Percentiles rank a stretch among this genome's conserved stretches.
phyloP scores from a whole-genome alignment of 2,329 filamentous ascomycete species.

The Aspergillus pseudotamarii region DNA sequence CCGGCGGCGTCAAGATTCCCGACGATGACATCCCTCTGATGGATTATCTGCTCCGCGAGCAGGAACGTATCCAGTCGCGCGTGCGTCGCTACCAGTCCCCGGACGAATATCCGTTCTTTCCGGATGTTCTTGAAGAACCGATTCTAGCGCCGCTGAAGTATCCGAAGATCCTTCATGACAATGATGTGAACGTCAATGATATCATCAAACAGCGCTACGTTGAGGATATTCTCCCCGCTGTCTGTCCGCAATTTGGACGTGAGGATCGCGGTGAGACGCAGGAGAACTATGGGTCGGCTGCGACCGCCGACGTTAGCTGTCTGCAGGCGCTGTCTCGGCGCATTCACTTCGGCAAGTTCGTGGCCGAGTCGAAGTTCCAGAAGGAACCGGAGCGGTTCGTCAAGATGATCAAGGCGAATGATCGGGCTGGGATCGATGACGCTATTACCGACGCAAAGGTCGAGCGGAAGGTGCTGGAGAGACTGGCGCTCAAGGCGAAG shows the following conservation, averaged over 20 bases:
- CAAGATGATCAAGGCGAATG: conserved; percentile 75
- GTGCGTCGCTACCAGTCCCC: conserved; percentile 94
- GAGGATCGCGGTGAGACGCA: conserved; percentile 80
- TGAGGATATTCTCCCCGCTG: conserved; percentile 76
- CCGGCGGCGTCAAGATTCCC: conserved; percentile 79
- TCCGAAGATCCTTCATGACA: conserved; percentile 81
- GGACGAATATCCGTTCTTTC: conserved; percentile 98
- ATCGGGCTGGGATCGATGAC: conserved; percentile 78
- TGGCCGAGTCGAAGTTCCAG: conserved; percentile 92
- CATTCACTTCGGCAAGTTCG: conserved; percentile 98
- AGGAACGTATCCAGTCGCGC: conserved; percentile 87
- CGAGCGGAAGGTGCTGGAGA: conserved; percentile 87
- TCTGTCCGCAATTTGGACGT: conserved; percentile 74
- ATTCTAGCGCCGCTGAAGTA: conserved; percentile 89
- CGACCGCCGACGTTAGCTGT: conserved; percentile 86
- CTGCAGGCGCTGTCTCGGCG: conserved; percentile 86
- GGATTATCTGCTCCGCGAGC: conserved; percentile 90
- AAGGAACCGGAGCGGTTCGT: conserved; percentile 81
- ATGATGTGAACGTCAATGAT: conserved; percentile 87
- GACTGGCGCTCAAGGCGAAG: conserved; percentile 82
- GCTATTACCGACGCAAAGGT: conserved; percentile 90
- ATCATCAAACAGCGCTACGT: conserved; percentile 87
- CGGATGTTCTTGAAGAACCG: conserved; percentile 73
- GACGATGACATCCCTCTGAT: conserved; percentile 75
- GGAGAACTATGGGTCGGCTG: conserved; percentile 94